Evolutionary conservation across 257 asterid genomes (phyloP), one percentile per base, ranked within the genome.

Genomic region (Henckelia pumila): DNA sequence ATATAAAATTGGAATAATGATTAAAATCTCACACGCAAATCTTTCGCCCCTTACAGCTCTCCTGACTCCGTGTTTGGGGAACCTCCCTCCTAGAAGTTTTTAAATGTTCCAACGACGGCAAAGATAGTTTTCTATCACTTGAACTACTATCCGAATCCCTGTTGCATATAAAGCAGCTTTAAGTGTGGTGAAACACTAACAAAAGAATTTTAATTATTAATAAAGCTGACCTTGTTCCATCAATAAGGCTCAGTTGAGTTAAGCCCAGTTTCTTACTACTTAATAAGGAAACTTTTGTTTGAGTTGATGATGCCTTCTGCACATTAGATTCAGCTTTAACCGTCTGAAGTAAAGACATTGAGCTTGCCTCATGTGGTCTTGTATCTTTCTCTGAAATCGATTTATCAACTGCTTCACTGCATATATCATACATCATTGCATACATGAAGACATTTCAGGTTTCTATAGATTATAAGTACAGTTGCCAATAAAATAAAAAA

Each of bases 321-420:
- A 25, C 55, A 59, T 71, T 77, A 66, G 70, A 60, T 65, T 71
- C 85, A 70, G 81, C 22, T 74, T 80, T 83, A 64, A 77, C 82
- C 69, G 82, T 65, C 77, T 35, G 83, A 77, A 71, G 74, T 66
- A 75, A 77, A 67, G 78, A 75, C 63, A 68, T 83, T 64, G 87
- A 84, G 79, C 79, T 50, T 62, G 76, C 62, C 64, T 57, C 64
- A 67, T 32, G 77, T 64, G 83, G 35, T 67, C 80, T 86, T 67
- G 71, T 71, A 69, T 77, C 86, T 70, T 74, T 77, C 69, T 71
- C 78, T 67, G 68, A 66, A 20, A 47, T 72, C 70, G 70, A 49
- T 26, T 30, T 76, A 71, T 62, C 77, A 81, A 70, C 68, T 68
- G 77, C 70, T 73, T 77, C 76, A 76, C 88, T 85, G 85, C 79